Evolutionary conservation across 1,284 basidiomycete genomes (phyloP).

Genomic region (Fomitopsis betulina): DNA sequence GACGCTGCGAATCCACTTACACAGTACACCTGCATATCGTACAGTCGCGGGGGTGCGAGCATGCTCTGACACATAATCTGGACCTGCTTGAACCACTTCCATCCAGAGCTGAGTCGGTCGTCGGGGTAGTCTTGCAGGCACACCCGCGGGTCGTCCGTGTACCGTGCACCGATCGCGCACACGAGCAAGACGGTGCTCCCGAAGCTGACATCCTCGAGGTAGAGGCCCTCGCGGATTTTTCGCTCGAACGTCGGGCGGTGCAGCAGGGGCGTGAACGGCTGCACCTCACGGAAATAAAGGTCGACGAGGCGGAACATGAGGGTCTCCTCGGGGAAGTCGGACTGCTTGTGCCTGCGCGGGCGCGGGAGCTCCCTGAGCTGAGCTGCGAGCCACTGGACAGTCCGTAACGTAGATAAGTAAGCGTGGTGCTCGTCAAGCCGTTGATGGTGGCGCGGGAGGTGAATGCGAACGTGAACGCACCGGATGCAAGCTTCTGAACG

Average conservation of each 20-base stretch:
- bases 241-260: constrained; percentile 74
- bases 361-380: constrained; percentile 24
- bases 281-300: constrained; percentile 63
- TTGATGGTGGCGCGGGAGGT: background rate
- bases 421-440: background rate
- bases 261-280: constrained; percentile 66
- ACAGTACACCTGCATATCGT: constrained; percentile 64
- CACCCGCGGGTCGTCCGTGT: constrained; percentile 64
- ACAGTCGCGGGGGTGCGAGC: constrained; percentile 53
- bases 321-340: constrained; percentile 56
- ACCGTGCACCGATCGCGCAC: constrained; percentile 71
- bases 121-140: constrained; percentile 41
- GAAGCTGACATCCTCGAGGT: constrained; percentile 58
- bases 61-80: constrained; percentile 53
- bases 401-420: background rate
- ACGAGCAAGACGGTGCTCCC: constrained; percentile 68
- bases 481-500: constrained; percentile 27
- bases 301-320: constrained; percentile 60
- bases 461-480: constrained; percentile 13
- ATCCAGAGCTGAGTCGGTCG: constrained; percentile 63
- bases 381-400: constrained; percentile 28
- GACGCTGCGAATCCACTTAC: constrained; percentile 16
- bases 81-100: constrained; percentile 71
- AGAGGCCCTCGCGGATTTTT: constrained; percentile 51
- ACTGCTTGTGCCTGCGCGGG: constrained; percentile 21